Conservation (phyloP, 2,329 filamentous ascomycete species). For the Amesomyces nigricolor region DNA sequence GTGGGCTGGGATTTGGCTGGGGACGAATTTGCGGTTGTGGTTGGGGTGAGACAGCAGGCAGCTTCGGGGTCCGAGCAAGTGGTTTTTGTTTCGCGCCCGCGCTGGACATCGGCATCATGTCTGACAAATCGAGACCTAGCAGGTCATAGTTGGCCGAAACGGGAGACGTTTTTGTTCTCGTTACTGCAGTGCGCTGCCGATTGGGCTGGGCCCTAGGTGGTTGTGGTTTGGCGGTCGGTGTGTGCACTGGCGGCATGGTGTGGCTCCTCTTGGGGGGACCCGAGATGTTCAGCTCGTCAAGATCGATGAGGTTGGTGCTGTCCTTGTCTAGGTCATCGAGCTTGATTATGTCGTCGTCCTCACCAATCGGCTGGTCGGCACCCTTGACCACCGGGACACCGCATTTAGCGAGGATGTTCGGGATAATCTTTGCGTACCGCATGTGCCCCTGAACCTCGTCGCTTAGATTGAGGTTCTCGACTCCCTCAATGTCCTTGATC, state of each 20-base stretch:
- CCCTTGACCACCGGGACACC: constrained; percentile 45
- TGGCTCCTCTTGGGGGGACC: constrained; percentile 7
- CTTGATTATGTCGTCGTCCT: constrained; percentile 37
- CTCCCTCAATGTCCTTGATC: constrained; percentile 59
- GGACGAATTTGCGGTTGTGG: not conserved
- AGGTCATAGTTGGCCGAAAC: constrained; percentile 9
- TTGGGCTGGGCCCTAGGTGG: not conserved
- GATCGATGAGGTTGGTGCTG: constrained; percentile 37
- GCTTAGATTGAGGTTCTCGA: constrained; percentile 53
- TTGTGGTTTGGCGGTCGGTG: not conserved
- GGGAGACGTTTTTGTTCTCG: constrained; percentile 5
- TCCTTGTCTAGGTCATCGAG: constrained; percentile 29
- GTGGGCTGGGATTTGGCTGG: not conserved
- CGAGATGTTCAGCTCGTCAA: constrained; percentile 33
- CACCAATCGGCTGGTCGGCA: constrained; percentile 42
- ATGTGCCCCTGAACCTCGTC: constrained; percentile 42
- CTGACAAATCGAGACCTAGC: constrained; percentile 1
- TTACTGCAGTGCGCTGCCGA: constrained; percentile 7
- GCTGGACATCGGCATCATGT: not conserved
- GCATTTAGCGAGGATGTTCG: constrained; percentile 46
- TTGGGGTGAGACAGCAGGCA: not conserved
- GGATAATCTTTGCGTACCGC: constrained; percentile 38
- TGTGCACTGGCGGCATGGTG: constrained; percentile 1
- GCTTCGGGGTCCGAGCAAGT: not conserved
- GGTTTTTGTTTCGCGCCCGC: not conserved